A percentile compares a stretch with the other conserved stretches of the same genome.
phyloP scores from a whole-genome alignment of 176 grass and related monocot species.

The Otatea glauca region DNA sequence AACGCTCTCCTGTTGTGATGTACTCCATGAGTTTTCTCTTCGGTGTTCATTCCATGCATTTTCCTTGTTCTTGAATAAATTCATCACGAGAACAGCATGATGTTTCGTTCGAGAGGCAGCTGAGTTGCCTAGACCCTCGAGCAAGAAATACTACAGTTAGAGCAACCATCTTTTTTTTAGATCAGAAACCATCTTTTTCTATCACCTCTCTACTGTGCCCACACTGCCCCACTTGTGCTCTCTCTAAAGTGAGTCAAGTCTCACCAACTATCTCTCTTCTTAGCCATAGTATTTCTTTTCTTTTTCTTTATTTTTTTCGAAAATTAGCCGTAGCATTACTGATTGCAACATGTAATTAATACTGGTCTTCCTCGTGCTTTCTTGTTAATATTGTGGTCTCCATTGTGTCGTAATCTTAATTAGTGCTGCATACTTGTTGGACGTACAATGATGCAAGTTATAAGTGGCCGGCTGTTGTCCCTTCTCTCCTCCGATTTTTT shows the following conservation, averaged over 20 bases:
- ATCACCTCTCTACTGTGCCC: not conserved
- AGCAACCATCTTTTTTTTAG: conserved; percentile 14
- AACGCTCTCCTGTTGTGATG: conserved; percentile 14
- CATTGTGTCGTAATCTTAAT: conserved; percentile 40
- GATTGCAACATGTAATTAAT: conserved; percentile 49
- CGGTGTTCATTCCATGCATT: not conserved
- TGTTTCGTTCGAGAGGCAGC: not conserved
- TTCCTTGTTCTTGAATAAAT: conserved; percentile 23
- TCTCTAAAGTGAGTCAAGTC: not conserved
- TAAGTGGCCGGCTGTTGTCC: not conserved
- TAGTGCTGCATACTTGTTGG: conserved; percentile 32
- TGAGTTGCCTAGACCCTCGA: conserved; percentile 16
- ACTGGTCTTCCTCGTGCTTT: conserved; percentile 13
- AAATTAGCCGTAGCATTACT: conserved; percentile 22
- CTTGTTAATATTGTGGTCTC: conserved; percentile 21
- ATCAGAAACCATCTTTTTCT: conserved; percentile 23
- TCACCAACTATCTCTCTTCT: conserved; percentile 7
- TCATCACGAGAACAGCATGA: not conserved
- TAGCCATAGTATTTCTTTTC: not conserved
- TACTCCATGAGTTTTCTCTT: not conserved
- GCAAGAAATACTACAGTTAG: conserved; percentile 41
- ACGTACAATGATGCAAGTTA: conserved; percentile 20
- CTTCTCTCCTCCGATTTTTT: not conserved
- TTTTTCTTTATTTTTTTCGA: not conserved
- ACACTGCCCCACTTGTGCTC: not conserved